Evolutionary conservation across 2,329 filamentous ascomycete species (phyloP).

Genomic region (Tolypocladium tropicale): DNA sequence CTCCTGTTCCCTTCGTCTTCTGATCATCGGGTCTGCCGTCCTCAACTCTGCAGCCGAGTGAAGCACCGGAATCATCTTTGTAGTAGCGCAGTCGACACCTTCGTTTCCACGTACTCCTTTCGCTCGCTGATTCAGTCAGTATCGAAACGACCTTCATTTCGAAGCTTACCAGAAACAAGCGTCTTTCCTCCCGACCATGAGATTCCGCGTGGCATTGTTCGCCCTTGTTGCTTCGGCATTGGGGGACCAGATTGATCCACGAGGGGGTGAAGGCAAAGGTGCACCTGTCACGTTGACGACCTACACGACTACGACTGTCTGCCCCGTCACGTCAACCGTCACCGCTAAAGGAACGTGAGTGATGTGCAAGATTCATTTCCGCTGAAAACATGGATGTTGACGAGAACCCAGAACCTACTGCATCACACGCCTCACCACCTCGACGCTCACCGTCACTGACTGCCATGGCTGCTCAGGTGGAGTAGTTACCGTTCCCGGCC

Average conservation of each 20-base stretch:
- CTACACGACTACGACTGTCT: slow-evolving; percentile 33
- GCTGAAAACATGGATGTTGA: slow-evolving; percentile 5
- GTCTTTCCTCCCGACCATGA: slow-evolving; percentile 1
- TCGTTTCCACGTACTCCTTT: not conserved
- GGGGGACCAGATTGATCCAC: slow-evolving; percentile 1
- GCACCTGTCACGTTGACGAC: slow-evolving; percentile 15
- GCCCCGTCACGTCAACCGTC: slow-evolving; percentile 33
- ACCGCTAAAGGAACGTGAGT: slow-evolving; percentile 30
- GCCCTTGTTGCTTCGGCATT: slow-evolving; percentile 5
- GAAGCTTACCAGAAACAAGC: not conserved
- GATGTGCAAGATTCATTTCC: not conserved
- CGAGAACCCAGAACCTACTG: slow-evolving; percentile 25
- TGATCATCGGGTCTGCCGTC: not conserved
- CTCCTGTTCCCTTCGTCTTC: not conserved
- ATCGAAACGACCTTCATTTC: not conserved
- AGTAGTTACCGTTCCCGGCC: slow-evolving; percentile 25
- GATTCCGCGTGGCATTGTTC: slow-evolving; percentile 2
- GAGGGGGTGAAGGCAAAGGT: not conserved
- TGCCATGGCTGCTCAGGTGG: slow-evolving; percentile 25
- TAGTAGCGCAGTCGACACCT: not conserved
- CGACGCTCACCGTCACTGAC: slow-evolving; percentile 30
- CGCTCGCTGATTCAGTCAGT: not conserved
- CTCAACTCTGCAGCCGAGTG: not conserved
- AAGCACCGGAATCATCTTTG: not conserved
- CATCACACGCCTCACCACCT: slow-evolving; percentile 31